These are phyloP conservation scores for Rhodosporidiobolus odoratus DNA, from an alignment of 768 basidiomycete species.

Conservation along the genomic window DNA sequence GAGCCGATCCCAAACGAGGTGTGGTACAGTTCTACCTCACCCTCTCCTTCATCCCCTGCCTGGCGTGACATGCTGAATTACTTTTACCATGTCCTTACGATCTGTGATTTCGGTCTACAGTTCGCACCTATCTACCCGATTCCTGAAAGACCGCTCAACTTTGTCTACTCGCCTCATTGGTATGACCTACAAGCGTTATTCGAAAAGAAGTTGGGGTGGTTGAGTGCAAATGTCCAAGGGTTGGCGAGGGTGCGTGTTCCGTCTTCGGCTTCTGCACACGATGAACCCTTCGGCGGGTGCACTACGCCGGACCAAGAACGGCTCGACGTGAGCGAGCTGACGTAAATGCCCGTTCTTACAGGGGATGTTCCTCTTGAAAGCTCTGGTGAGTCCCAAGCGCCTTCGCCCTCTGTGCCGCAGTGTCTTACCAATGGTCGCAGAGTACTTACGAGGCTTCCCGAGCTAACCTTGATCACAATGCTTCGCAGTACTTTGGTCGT, in stretches of 20 bases:
- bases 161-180: conserved; percentile 74
- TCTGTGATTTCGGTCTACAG: conserved; percentile 48
- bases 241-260: conserved; percentile 62
- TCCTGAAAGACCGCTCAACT: conserved; percentile 58
- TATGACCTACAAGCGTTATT: conserved; percentile 90
- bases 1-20: conserved; percentile 95
- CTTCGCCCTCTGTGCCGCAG: too few relatives aligned
- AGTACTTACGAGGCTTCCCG: too few relatives aligned
- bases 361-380: conserved; percentile 36
- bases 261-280: too few relatives aligned
- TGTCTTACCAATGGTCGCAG: too few relatives aligned
- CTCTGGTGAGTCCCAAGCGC: conserved; percentile 14
- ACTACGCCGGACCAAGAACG: too few relatives aligned
- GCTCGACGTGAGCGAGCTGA: background rate
- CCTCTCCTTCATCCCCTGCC: background rate
- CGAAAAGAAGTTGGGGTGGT: conserved; percentile 69
- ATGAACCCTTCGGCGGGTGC: background rate
- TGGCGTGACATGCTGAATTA: too few relatives aligned
- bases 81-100: background rate
- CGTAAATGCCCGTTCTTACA: background rate
- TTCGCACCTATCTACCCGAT: conserved; percentile 72
- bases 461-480: background rate
- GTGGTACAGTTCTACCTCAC: background rate
- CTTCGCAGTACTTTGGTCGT: conserved; percentile 37
- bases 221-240: conserved; percentile 89